These are phyloP conservation scores for Mollisiaceae sp. DNA, from an alignment of 2,329 filamentous ascomycete genomes.

Conservation along the genomic window DNA sequence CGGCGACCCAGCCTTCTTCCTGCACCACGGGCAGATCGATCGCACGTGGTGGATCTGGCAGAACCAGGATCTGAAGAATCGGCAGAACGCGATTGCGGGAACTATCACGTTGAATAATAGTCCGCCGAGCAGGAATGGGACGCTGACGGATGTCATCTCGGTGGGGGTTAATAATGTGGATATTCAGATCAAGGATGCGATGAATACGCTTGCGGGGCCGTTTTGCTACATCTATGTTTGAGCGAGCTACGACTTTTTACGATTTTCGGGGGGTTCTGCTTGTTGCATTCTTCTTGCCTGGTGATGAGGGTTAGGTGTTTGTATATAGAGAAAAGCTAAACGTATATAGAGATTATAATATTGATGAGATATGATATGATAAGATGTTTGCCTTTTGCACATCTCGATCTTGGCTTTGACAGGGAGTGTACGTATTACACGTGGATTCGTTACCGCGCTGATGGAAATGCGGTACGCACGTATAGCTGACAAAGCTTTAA, in stretches of 20 bases:
- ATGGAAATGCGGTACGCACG: too few relatives aligned
- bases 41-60: conserved; percentile 56
- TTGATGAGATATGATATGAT: too few relatives aligned
- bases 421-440: too few relatives aligned
- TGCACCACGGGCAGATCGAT: conserved; percentile 54
- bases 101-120: conserved; percentile 50
- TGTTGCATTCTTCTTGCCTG: neutral
- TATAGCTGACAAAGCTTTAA: too few relatives aligned
- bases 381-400: too few relatives aligned
- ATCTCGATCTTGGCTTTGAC: neutral
- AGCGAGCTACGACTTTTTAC: neutral
- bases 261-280: too few relatives aligned
- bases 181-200: conserved; percentile 44
- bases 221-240: conserved; percentile 52
- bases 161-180: conserved; percentile 35
- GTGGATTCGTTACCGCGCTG: too few relatives aligned
- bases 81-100: conserved; percentile 40
- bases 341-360: neutral
- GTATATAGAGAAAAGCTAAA: conserved; percentile 15
- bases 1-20: conserved; percentile 52
- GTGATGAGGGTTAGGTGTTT: neutral
- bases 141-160: conserved; percentile 47
- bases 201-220: conserved; percentile 50
- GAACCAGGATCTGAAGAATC: conserved; percentile 48
- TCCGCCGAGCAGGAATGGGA: conserved; percentile 49